phyloP scores from a whole-genome alignment of 2,329 filamentous ascomycete genomes.

The Phyllosticta citribraziliensis region DNA sequence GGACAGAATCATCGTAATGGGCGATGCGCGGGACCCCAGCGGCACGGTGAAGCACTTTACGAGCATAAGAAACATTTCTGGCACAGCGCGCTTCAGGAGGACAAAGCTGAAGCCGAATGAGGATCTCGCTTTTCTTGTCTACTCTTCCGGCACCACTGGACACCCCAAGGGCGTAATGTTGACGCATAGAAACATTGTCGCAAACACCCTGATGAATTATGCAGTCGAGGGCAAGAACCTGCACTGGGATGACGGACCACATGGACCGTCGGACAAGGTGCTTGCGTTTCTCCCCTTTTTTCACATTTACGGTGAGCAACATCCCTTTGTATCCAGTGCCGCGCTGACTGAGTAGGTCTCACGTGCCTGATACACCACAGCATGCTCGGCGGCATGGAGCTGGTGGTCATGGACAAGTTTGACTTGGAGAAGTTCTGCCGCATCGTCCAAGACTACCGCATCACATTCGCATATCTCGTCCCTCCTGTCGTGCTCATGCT shows the following conservation, averaged over 20 bases:
- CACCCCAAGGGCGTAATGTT: conserved; percentile 87
- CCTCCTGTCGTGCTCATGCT: conserved; percentile 76
- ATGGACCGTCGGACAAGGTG: conserved; percentile 50
- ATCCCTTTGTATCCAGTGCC: no score
- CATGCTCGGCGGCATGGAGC: conserved; percentile 54
- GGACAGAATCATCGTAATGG: conserved; percentile 66
- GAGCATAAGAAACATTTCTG: conserved; percentile 54
- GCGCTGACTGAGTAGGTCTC: conserved; percentile 41
- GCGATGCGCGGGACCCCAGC: conserved; percentile 52
- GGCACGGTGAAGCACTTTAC: conserved; percentile 61
- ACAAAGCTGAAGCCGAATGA: conserved; percentile 56
- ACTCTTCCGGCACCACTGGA: conserved; percentile 83
- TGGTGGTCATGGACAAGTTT: conserved; percentile 69
- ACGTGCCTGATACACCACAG: conserved; percentile 62
- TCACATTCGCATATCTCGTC: conserved; percentile 74
- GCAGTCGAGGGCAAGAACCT: conserved; percentile 37
- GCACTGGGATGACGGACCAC: conserved; percentile 35
- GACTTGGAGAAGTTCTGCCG: conserved; percentile 70
- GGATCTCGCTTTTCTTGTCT: conserved; percentile 77
- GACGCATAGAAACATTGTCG: conserved; percentile 70
- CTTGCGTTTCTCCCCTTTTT: conserved; percentile 81
- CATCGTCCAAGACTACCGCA: conserved; percentile 61
- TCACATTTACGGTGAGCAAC: conserved; percentile 69
- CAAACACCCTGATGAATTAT: conserved; percentile 49
- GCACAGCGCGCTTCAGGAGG: conserved; percentile 48